Percentiles rank a stretch among this genome's conserved stretches.
phyloP scores from a whole-genome alignment of 1,284 basidiomycete species.

The Boletus hoseneyae region DNA sequence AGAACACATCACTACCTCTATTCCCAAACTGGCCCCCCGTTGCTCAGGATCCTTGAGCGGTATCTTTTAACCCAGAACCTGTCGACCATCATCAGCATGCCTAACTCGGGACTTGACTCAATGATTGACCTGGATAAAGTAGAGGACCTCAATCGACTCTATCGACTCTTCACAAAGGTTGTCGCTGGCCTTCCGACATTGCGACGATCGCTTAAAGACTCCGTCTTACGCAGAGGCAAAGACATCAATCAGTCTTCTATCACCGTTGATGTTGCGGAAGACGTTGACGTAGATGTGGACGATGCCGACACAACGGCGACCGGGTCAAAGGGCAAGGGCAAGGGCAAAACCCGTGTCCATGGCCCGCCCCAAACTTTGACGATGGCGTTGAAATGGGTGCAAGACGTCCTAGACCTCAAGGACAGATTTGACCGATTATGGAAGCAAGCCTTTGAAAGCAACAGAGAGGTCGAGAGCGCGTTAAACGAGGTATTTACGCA shows the following conservation, averaged over 20 bases:
- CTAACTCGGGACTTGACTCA: slow-evolving; percentile 80
- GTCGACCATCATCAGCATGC: slow-evolving; percentile 71
- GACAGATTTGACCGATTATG: slow-evolving; percentile 86
- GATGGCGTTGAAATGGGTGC: slow-evolving; percentile 89
- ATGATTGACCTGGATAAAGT: slow-evolving; percentile 86
- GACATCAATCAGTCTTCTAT: slow-evolving; percentile 68
- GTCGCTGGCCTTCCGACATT: slow-evolving; percentile 66
- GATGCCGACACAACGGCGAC: slow-evolving; percentile 37
- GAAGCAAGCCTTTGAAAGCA: slow-evolving; percentile 66
- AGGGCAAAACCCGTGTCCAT: slow-evolving; percentile 53
- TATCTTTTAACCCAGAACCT: slow-evolving; percentile 81
- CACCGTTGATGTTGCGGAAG: slow-evolving; percentile 36
- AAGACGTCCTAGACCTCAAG: slow-evolving; percentile 88
- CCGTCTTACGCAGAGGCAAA: slow-evolving; percentile 74
- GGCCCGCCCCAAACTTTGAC: slow-evolving; percentile 45
- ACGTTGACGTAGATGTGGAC: slow-evolving; percentile 37
- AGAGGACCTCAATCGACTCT: slow-evolving; percentile 79
- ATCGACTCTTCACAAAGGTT: slow-evolving; percentile 75
- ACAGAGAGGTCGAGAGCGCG: slow-evolving; percentile 79
- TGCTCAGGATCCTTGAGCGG: slow-evolving; percentile 77
- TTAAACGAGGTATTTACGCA: slow-evolving; percentile 73
- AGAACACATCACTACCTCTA: slow-evolving; percentile 91
- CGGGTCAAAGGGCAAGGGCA: slow-evolving; percentile 59
- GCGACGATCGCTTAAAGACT: slow-evolving; percentile 70
- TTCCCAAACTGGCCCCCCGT: slow-evolving; percentile 64